Base-by-base conservation (phyloP, 1,284 basidiomycete species). In the Ustilago cynodontis region DNA sequence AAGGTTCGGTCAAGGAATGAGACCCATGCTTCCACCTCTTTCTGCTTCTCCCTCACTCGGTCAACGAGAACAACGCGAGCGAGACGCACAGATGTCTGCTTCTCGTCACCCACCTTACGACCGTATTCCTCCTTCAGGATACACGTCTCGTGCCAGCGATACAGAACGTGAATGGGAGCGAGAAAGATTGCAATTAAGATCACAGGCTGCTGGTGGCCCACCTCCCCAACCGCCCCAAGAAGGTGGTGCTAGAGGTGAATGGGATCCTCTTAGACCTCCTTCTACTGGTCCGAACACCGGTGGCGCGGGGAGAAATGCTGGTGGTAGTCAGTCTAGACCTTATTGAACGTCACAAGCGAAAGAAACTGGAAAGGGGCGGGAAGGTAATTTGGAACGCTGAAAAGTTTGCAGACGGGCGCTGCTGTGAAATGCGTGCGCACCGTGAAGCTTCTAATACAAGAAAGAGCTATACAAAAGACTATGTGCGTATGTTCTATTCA, bases 21-120 rank as follows among this genome's bases (percentile, higher is more conserved):
- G 67, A 22, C 61, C 58, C 13, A 24, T 65, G 28, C 62, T 70
- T 16, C 62, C 67, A 18, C 67, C 67, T 18, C 49, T 70, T 10
- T 50, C 52, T 11, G 61, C 53, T 6, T 57, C 57, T 16, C 62
- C 61, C 1, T 50, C 55, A 5, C 2, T 49, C 5, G 47, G 22
- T 28, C 22, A 28, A 26, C 54, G 24, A n/a, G 39, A 29, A 8
- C 33, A 54, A 20, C 35, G 24, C 35, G 31, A 53, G 18, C 28
- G 33, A 37, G 51, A 35, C 33, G n/a, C 49, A 29, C 49, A 26
- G 18, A 50, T 50, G 49, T 26, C 26, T 31, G 24, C 47, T 50
- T 39, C 35, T 31, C 62, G 55, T 18, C 55, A 65, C 18, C 31
- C 52, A n/a, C 22, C 52, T 10, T 33, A 53, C 9, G 41, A 43